These are phyloP conservation scores for Boletus smithii DNA, from an alignment of 1,284 basidiomycete genomes.

Conservation along the genomic window DNA sequence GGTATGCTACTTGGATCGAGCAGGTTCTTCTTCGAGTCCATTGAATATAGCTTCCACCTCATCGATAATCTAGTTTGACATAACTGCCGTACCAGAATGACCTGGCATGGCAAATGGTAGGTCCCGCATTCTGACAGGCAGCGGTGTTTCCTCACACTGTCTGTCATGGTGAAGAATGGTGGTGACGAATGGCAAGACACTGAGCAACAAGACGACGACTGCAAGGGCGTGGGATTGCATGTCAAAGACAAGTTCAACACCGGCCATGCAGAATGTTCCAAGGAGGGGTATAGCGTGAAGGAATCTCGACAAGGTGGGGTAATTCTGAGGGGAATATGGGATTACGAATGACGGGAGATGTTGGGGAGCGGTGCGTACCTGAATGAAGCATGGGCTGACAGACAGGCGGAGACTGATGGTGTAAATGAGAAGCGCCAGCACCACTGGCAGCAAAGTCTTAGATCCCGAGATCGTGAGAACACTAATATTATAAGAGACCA, in stretches of 20 bases:
- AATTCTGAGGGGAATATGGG: neutral
- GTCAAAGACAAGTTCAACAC: slow-evolving; percentile 6
- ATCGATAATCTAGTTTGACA: no score
- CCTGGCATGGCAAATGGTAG: neutral
- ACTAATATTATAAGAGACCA: neutral
- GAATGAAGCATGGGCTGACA: neutral
- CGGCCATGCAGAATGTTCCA: slow-evolving; percentile 7
- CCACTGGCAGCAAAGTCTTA: neutral
- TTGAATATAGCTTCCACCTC: no score
- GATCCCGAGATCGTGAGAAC: neutral
- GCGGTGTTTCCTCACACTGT: neutral
- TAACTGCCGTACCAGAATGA: no score
- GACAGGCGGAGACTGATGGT: slow-evolving; percentile 1
- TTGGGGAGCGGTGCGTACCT: neutral
- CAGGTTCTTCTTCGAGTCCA: no score
- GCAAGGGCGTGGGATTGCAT: slow-evolving; percentile 5
- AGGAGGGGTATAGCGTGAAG: slow-evolving; percentile 1
- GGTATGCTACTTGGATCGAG: no score
- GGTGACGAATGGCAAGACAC: slow-evolving; percentile 9
- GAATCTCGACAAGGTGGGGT: neutral
- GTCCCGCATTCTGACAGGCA: neutral
- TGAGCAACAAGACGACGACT: slow-evolving; percentile 2
- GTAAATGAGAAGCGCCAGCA: neutral
- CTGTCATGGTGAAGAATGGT: neutral
- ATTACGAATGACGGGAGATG: neutral